These are phyloP conservation scores for Moelleriella libera DNA, from an alignment of 2,329 filamentous ascomycete species.

Conservation along the genomic window DNA sequence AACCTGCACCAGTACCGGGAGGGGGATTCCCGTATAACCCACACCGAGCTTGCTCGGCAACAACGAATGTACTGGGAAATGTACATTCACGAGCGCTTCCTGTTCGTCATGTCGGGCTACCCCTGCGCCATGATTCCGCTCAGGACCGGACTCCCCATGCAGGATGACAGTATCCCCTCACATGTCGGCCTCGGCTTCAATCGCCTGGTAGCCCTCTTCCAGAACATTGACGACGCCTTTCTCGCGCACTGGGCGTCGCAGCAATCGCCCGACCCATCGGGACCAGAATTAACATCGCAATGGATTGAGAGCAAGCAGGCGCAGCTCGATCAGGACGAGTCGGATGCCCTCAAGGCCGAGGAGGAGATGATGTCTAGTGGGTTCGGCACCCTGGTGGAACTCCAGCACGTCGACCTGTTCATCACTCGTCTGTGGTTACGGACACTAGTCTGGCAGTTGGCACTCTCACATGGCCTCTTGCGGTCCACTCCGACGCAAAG, in stretches of 20 bases:
- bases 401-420: slow-evolving; percentile 26
- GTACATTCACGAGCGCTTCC: slow-evolving; percentile 25
- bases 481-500: slow-evolving; percentile 16
- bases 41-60: slow-evolving; percentile 7
- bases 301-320: slow-evolving; percentile 27
- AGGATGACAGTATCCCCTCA: slow-evolving; percentile 18
- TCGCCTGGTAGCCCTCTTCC: slow-evolving; percentile 21
- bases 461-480: slow-evolving; percentile 22
- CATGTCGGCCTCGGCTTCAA: slow-evolving; percentile 23
- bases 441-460: slow-evolving; percentile 26
- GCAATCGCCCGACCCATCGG: slow-evolving; percentile 8
- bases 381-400: slow-evolving; percentile 16
- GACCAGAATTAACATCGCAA: slow-evolving; percentile 15
- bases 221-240: slow-evolving; percentile 23
- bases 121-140: slow-evolving; percentile 20
- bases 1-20: slow-evolving; percentile 25
- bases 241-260: slow-evolving; percentile 21
- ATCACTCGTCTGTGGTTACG: slow-evolving; percentile 26
- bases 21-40: slow-evolving; percentile 5
- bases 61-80: slow-evolving; percentile 12
- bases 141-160: slow-evolving; percentile 13
- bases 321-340: slow-evolving; percentile 23
- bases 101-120: slow-evolving; percentile 35
- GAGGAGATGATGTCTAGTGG: slow-evolving; percentile 11
- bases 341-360: slow-evolving; percentile 14